Percentiles rank a stretch among this genome's conserved stretches.
These are phyloP conservation scores for Arachis stenosperma DNA, from an alignment of 306 rosid species.

Conservation along the genomic window DNA sequence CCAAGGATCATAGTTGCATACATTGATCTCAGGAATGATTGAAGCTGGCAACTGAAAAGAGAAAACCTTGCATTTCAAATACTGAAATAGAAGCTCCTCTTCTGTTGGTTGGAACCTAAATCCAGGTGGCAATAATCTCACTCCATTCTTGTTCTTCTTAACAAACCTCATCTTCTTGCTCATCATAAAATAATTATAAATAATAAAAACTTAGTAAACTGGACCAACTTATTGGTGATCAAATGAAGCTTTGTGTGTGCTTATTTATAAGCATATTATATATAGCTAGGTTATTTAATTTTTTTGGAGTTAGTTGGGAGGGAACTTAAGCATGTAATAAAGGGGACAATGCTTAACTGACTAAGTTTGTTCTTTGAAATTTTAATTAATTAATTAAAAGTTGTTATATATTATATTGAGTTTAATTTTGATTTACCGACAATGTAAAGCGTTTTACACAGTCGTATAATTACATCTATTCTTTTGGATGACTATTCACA, in stretches of 20 bases:
- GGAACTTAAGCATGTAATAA: slow-evolving; percentile 18
- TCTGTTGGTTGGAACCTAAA: slow-evolving; percentile 94
- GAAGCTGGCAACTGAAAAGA: slow-evolving; percentile 73
- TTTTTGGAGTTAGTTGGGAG: not conserved
- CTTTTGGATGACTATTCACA: too few relatives aligned
- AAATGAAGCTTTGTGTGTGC: not conserved
- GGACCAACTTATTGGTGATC: slow-evolving; percentile 19
- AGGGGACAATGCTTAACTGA: slow-evolving; percentile 21
- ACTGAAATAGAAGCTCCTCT: slow-evolving; percentile 83
- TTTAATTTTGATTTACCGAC: too few relatives aligned
- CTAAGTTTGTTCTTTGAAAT: slow-evolving; percentile 12
- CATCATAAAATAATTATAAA: not conserved
- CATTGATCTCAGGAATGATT: slow-evolving; percentile 71
- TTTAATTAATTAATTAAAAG: slow-evolving; percentile 22
- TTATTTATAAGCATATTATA: slow-evolving; percentile 5
- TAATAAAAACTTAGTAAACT: not conserved
- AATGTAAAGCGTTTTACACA: too few relatives aligned
- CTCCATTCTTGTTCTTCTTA: slow-evolving; percentile 45
- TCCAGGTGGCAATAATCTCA: slow-evolving; percentile 84
- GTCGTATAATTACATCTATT: too few relatives aligned
- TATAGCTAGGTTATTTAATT: not conserved
- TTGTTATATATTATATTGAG: not conserved
- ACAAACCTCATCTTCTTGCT: slow-evolving; percentile 53
- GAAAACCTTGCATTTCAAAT: slow-evolving; percentile 69
- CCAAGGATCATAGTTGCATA: slow-evolving; percentile 82